phyloP scores from a whole-genome alignment of 2,329 filamentous ascomycete species.

The Harringtonia lauricola region DNA sequence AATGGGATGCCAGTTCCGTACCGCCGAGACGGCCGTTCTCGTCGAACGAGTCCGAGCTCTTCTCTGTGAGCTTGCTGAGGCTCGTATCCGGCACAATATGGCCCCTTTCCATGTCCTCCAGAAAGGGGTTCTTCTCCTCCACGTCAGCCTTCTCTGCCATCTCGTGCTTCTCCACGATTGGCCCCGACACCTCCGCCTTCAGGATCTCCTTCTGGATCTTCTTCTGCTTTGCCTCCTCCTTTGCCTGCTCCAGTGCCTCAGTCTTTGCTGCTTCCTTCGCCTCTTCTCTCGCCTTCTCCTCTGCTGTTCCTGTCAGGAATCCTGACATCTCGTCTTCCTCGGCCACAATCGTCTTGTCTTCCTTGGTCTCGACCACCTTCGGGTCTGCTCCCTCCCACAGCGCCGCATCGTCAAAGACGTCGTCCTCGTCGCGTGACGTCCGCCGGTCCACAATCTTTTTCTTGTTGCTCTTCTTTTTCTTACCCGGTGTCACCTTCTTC shows the following conservation, averaged over 20 bases:
- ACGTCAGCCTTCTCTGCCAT: constrained; percentile 6
- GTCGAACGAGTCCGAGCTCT: constrained; percentile 9
- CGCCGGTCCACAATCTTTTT: neutral
- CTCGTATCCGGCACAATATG: constrained; percentile 7
- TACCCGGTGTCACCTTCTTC: neutral
- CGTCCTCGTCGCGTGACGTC: constrained; percentile 23
- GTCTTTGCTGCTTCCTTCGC: neutral
- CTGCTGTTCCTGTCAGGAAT: neutral
- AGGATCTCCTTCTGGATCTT: neutral
- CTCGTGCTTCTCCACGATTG: constrained; percentile 4
- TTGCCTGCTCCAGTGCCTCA: constrained; percentile 3
- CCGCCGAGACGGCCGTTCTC: constrained; percentile 12
- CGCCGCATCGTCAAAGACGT: constrained; percentile 32
- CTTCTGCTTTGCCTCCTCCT: neutral
- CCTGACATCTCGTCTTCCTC: constrained; percentile 3
- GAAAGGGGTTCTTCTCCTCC: neutral
- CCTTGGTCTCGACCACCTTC: constrained; percentile 16
- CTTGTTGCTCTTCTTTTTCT: no score
- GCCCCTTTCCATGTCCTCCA: neutral
- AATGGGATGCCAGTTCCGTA: constrained; percentile 3
- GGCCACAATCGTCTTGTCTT: neutral
- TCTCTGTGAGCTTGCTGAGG: constrained; percentile 10
- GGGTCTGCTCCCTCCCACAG: constrained; percentile 33
- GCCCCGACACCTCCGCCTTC: constrained; percentile 7
- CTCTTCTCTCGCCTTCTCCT: neutral